A percentile compares a stretch with the other conserved stretches of the same genome.
phyloP scores from a whole-genome alignment of 805 yeast genomes.

The Ogataea nitratoaversa region DNA sequence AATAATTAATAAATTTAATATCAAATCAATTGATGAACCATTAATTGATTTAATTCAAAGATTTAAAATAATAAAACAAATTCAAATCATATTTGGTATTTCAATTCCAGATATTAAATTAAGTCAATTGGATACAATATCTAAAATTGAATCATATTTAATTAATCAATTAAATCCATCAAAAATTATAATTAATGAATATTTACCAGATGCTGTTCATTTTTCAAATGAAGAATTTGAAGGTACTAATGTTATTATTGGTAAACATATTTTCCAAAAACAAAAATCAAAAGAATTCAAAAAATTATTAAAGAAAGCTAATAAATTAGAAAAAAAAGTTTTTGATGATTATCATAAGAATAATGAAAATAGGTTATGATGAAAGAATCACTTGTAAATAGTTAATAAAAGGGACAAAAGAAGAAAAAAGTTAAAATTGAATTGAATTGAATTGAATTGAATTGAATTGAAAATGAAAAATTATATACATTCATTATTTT shows the following conservation, averaged over 20 bases:
- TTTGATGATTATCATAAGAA: slow-evolving; percentile 14
- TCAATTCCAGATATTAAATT: slow-evolving; percentile 50
- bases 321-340: slow-evolving; percentile 21
- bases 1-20: slow-evolving; percentile 2
- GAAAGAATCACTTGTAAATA: background rate
- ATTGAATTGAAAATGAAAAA: too few relatives aligned
- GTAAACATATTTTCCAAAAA: slow-evolving; percentile 43
- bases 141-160: slow-evolving; percentile 36
- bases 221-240: slow-evolving; percentile 51
- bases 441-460: background rate
- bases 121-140: slow-evolving; percentile 37
- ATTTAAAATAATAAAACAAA: slow-evolving; percentile 44
- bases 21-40: slow-evolving; percentile 1
- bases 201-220: slow-evolving; percentile 68
- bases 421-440: slow-evolving; percentile 1
- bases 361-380: background rate
- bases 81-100: slow-evolving; percentile 46
- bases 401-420: background rate
- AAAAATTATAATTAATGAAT: slow-evolving; percentile 47
- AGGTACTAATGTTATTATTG: slow-evolving; percentile 55
- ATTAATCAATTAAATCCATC: slow-evolving; percentile 33
- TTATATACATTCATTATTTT: too few relatives aligned
- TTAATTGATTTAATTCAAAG: slow-evolving; percentile 44
- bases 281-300: slow-evolving; percentile 43
- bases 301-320: slow-evolving; percentile 38